Evolutionary conservation across 768 basidiomycete genomes (phyloP).

Genomic region (Phylloporus scabripes): DNA sequence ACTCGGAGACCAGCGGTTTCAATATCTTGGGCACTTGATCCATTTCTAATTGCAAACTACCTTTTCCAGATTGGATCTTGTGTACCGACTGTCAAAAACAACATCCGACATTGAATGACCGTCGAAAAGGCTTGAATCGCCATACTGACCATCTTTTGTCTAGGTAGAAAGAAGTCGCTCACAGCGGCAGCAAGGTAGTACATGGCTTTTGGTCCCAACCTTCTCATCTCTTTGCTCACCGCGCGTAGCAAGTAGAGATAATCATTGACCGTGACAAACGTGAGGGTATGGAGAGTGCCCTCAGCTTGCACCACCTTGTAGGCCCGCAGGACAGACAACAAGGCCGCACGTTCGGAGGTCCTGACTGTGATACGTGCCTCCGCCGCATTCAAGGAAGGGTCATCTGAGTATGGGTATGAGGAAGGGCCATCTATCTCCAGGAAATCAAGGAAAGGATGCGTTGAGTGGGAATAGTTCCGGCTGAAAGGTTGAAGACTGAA

Average conservation of each 20-base stretch:
- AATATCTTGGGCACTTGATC: constrained; percentile 98
- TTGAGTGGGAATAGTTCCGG: constrained; percentile 95
- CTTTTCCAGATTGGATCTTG: constrained; percentile 97
- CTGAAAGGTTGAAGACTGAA: constrained; percentile 98
- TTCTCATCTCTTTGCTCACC: constrained; percentile 70
- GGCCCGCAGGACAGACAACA: constrained; percentile 66
- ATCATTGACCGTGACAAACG: constrained; percentile 92
- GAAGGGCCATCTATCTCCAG: constrained; percentile 55
- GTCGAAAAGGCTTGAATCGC: background rate
- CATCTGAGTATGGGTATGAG: constrained; percentile 25
- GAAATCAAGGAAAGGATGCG: constrained; percentile 96
- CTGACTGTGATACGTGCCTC: constrained; percentile 60
- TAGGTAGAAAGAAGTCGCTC: constrained; percentile 95
- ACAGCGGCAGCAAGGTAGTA: constrained; percentile 98
- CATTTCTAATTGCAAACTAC: constrained; percentile 93
- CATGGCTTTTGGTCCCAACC: constrained; percentile 67
- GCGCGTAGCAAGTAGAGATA: constrained; percentile 90
- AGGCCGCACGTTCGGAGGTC: constrained; percentile 53
- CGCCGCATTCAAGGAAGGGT: constrained; percentile 21
- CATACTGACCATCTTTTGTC: constrained; percentile 74
- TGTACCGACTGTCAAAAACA: constrained; percentile 70
- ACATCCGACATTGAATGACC: background rate
- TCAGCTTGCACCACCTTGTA: constrained; percentile 77
- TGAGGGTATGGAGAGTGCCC: constrained; percentile 76
- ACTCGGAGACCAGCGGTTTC: constrained; percentile 89